A percentile compares a stretch with the other conserved stretches of the same genome.
These are phyloP conservation scores for Jamesozyma rosinii DNA, from an alignment of 805 yeast genomes.

Conservation along the genomic window DNA sequence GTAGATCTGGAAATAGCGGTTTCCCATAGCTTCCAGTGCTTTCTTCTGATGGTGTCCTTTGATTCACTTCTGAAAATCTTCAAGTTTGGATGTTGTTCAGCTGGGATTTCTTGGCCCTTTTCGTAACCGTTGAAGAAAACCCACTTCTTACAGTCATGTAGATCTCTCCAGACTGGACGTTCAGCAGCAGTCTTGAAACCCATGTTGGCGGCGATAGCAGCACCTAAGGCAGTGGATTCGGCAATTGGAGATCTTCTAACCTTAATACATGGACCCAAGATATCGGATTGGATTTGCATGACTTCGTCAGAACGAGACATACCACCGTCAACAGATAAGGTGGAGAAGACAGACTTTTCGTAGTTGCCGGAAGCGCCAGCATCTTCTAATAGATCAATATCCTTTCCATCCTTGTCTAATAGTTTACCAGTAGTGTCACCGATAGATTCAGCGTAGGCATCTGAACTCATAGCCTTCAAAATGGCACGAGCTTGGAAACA, in stretches of 20 bases:
- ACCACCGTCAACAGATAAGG: conserved; percentile 85
- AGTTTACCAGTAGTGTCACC: background rate
- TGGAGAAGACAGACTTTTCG: conserved; percentile 43
- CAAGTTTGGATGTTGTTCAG: conserved; percentile 20
- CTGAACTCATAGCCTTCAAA: conserved; percentile 79
- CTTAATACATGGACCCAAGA: conserved; percentile 76
- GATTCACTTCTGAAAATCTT: conserved; percentile 36
- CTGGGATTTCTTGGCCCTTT: conserved; percentile 14
- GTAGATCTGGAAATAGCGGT: conserved; percentile 70
- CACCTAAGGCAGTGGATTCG: conserved; percentile 93
- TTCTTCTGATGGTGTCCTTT: conserved; percentile 48
- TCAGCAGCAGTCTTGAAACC: conserved; percentile 40
- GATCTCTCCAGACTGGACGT: conserved; percentile 60
- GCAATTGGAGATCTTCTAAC: conserved; percentile 73
- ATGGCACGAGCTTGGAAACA: conserved; percentile 91
- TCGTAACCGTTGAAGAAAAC: conserved; percentile 81
- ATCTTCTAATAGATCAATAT: conserved; percentile 9
- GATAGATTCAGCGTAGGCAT: conserved; percentile 47
- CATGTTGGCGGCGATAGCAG: conserved; percentile 91
- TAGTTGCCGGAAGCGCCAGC: conserved; percentile 18
- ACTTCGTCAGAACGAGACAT: conserved; percentile 86
- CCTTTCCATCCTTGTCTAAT: background rate
- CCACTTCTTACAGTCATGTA: conserved; percentile 75
- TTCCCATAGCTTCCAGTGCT: conserved; percentile 73
- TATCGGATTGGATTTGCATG: conserved; percentile 89